Evolutionary conservation across 768 basidiomycete species (phyloP), one percentile per base, ranked within the genome.

Genomic region (Mycena indigotica): DNA sequence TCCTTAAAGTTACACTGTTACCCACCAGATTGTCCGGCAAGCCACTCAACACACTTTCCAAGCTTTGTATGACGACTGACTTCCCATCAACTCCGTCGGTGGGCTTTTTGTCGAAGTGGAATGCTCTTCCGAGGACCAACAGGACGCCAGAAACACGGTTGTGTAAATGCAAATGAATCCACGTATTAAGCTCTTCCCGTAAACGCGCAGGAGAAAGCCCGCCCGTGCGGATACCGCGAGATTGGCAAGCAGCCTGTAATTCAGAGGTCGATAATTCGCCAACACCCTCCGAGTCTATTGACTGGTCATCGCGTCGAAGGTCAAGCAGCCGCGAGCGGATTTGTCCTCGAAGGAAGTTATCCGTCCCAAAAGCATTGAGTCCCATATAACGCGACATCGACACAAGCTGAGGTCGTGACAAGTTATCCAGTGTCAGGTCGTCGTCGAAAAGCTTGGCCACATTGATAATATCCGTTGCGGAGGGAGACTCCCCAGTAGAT

Each of bases 341-440:
- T 30, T 90, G 86, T 30, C 93, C 93, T 45, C 96, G 89, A 41
- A 99, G 81, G 76, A 97, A 98, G 75, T 98, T 98, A 74, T 99
- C 97, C 16, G 96, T 98, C 44, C 97, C 97, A 68, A 98, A 99
- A 2, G 96, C 95, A 75, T 98, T 96, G 67, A 98, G 84, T 54
- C 90, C 93, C 94, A 99, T 97, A 72, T 99, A 98, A 56, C 94
- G 84, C 65, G 88, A 97, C 89, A 96, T 97, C 0, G 93, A 95
- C 19, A 96, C 94, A 26, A 98, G 83, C 74, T 98, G 97, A n/a
- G 97, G 97, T 25, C 97, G 87, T 5, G 96, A 95, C 56, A 99
- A 80, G 71, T 99, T 99, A 81, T 98, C 97, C 44, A 99, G 84
- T 0, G 97, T 98, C 61, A 98, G 83, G 70, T 99, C 97, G 65